Evolutionary conservation across 805 yeast species (phyloP), one percentile per base, ranked within the genome.

Genomic region (Yarrowia deformans): DNA sequence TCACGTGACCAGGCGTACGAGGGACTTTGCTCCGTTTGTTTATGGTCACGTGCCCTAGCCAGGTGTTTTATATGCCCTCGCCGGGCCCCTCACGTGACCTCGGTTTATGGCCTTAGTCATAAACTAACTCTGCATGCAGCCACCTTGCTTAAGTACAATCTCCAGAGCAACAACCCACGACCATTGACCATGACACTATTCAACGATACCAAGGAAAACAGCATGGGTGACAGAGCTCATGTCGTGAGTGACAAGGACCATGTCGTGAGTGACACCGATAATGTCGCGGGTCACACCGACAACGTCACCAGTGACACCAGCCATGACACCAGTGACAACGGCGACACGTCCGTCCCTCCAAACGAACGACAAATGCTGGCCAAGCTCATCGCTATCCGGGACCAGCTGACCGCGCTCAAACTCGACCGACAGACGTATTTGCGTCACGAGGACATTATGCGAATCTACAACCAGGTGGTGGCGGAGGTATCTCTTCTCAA

Each of bases 381-480:
- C 70, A 75, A 72, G 48, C 73, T 78, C 37, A 69, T 74, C 32
- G 72, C 73, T 40, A 70, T 78, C 50, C 73, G 80, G 12, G 70
- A 72, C 52, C 69, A 71, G 69, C 71, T 78, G 45, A 58, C 79
- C 6, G 70, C 70, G 8, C 72, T 78, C 43, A 79, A 78, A 70
- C 75, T 71, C 60, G 81, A 78, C 70, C 74, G 80, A 13, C 72
- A 80, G 16, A 72, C 76, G 4, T 78, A 75, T 66, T 70, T 78
- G 63, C 78, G 77, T 69, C 75, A 79, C 29, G 69, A 72, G 52
- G 81, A 79, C 58, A 73, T 78, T 34, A 71, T 70, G 60, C 70
- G 71, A 1, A 68, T 76, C 12, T 78, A 79, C 70, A 75, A 70
- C 23, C 73, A 72, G 48, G 70, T 76, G 14, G 72, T 74, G n/a